Percentiles rank a stretch among this genome's conserved stretches.
Conservation (phyloP, 257 asterid genomes). For the Agastache rugosa region DNA sequence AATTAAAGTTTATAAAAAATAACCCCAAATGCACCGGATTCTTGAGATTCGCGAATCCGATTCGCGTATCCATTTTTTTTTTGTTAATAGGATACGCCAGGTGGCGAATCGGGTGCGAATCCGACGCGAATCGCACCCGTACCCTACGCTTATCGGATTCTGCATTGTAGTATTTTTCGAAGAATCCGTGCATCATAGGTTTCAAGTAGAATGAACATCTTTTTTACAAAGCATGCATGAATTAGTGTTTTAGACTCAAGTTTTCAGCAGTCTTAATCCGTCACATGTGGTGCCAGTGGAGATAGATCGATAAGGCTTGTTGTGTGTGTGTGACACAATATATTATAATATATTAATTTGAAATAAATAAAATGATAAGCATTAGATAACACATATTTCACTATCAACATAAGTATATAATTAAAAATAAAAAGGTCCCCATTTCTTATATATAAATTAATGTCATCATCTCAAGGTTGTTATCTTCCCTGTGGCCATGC, state of each 20-base stretch:
- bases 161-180: no score
- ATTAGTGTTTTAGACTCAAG: neutral
- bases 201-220: neutral
- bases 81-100: no score
- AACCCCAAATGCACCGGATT: no score
- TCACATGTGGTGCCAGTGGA: neutral
- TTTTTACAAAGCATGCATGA: neutral
- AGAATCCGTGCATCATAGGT: no score
- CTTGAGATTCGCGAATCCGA: no score
- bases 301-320: neutral
- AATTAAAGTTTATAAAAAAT: no score
- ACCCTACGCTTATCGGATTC: no score
- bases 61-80: no score
- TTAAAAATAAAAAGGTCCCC: conserved; percentile 22
- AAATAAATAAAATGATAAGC: neutral
- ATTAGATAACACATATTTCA: neutral
- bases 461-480: conserved; percentile 21
- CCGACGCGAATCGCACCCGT: no score
- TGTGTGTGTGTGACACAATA: neutral
- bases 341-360: neutral
- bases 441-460: neutral
- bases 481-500: conserved; percentile 19
- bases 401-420: neutral
- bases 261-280: neutral
- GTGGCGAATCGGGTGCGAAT: no score